Conservation (phyloP, 139 green algal genomes). For the Coccomyxa sp. region DNA sequence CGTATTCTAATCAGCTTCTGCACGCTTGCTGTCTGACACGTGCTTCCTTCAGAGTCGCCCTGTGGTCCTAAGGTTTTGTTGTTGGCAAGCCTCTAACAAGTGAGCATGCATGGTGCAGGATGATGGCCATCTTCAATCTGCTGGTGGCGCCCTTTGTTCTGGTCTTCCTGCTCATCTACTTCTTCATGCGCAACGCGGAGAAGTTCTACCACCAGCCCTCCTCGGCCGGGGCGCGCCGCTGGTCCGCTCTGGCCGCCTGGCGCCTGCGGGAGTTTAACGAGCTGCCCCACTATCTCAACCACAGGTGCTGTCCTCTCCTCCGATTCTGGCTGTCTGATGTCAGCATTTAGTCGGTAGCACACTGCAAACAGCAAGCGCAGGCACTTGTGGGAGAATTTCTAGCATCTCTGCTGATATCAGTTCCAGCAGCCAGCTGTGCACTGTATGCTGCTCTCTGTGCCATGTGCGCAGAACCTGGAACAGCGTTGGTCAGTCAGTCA, state of each 20-base stretch:
- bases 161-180: conserved; percentile 91
- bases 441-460: too few relatives aligned
- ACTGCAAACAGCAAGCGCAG: too few relatives aligned
- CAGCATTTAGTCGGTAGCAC: too few relatives aligned
- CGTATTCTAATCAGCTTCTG: too few relatives aligned
- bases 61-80: too few relatives aligned
- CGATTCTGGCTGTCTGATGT: too few relatives aligned
- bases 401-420: too few relatives aligned
- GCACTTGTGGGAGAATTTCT: too few relatives aligned
- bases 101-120: background rate
- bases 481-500: too few relatives aligned
- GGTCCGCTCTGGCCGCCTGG: conserved; percentile 76
- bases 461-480: too few relatives aligned
- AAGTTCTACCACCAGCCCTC: conserved; percentile 85
- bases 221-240: conserved; percentile 53
- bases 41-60: background rate
- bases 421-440: too few relatives aligned
- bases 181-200: conserved; percentile 93
- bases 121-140: conserved; percentile 43
- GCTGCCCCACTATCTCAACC: conserved; percentile 80
- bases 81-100: too few relatives aligned
- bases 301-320: conserved; percentile 30
- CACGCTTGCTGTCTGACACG: background rate
- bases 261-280: conserved; percentile 94
- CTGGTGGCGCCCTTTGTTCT: conserved; percentile 84